phyloP scores from a whole-genome alignment of 1,284 basidiomycete genomes.

The Tilletia walkeri region DNA sequence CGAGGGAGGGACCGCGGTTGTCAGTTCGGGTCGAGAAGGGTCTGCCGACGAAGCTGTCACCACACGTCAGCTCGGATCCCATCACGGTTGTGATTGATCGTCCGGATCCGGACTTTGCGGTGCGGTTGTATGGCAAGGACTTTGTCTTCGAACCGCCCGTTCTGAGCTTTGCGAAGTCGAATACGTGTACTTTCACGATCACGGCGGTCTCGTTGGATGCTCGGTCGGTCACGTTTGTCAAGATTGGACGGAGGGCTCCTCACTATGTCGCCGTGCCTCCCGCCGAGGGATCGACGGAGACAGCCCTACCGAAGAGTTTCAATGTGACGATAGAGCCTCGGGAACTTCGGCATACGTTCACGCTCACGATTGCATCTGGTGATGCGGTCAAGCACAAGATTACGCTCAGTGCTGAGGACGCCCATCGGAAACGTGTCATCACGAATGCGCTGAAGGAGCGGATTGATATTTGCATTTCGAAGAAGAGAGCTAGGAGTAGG shows the following conservation, averaged over 20 bases:
- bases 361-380: constrained; percentile 22
- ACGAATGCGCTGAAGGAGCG: constrained; percentile 17
- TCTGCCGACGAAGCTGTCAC: constrained; percentile 36
- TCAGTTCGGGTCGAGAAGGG: constrained; percentile 9
- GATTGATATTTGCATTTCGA: constrained; percentile 11
- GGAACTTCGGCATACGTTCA: constrained; percentile 45
- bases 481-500: constrained; percentile 1
- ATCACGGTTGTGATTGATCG: constrained; percentile 43
- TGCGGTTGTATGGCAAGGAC: constrained; percentile 46
- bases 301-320: constrained; percentile 31
- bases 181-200: constrained; percentile 43
- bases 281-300: constrained; percentile 24
- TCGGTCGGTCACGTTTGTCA: constrained; percentile 44
- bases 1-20: constrained; percentile 22
- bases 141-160: constrained; percentile 47
- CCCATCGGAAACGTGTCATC: constrained; percentile 25
- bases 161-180: constrained; percentile 36
- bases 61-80: constrained; percentile 42
- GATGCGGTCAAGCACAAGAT: constrained; percentile 25
- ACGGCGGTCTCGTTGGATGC: constrained; percentile 38
- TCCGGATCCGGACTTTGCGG: constrained; percentile 45
- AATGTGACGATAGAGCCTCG: constrained; percentile 40
- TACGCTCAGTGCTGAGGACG: constrained; percentile 44
- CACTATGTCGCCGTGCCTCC: constrained; percentile 22
- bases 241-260: constrained; percentile 30